Percentiles rank a stretch among this genome's conserved stretches.
Evolutionary conservation across 2,329 filamentous ascomycete species (phyloP).

Genomic region (Pyrenophora teres): DNA sequence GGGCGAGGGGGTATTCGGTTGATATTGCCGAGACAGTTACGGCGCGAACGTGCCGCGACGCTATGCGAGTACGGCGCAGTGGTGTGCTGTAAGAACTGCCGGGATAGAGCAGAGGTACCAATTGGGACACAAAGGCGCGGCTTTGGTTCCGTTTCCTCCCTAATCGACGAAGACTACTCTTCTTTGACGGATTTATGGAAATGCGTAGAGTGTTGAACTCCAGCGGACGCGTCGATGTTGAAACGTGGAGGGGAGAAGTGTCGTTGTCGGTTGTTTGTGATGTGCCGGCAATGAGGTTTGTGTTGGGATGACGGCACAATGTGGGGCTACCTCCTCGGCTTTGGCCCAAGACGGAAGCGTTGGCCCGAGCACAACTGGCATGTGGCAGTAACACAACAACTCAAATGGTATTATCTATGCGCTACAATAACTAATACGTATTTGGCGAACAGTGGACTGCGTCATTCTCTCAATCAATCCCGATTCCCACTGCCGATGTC

Average conservation of each 20-base stretch:
- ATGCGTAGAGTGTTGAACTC: slow-evolving; percentile 46
- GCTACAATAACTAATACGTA: no score
- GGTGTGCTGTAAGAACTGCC: slow-evolving; percentile 21
- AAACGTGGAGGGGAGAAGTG: slow-evolving; percentile 15
- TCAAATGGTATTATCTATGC: background rate
- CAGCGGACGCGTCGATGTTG: slow-evolving; percentile 33
- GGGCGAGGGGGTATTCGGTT: slow-evolving; percentile 21
- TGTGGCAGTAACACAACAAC: background rate
- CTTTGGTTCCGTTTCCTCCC: background rate
- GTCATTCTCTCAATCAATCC: background rate
- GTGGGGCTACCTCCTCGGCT: slow-evolving; percentile 8
- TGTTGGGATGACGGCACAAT: slow-evolving; percentile 9
- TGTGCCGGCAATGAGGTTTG: slow-evolving; percentile 9
- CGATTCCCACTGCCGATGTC: background rate
- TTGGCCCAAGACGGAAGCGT: slow-evolving; percentile 8
- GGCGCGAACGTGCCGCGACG: slow-evolving; percentile 27
- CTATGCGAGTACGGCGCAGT: slow-evolving; percentile 37
- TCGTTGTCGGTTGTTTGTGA: slow-evolving; percentile 8
- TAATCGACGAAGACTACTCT: background rate
- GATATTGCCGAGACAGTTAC: slow-evolving; percentile 28
- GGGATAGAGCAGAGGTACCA: slow-evolving; percentile 23
- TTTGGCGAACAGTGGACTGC: background rate
- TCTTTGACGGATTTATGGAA: background rate
- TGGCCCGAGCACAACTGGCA: slow-evolving; percentile 9
- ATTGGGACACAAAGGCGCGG: slow-evolving; percentile 6